Conservation (phyloP, 768 basidiomycete genomes). For the Obba rivulosa region DNA sequence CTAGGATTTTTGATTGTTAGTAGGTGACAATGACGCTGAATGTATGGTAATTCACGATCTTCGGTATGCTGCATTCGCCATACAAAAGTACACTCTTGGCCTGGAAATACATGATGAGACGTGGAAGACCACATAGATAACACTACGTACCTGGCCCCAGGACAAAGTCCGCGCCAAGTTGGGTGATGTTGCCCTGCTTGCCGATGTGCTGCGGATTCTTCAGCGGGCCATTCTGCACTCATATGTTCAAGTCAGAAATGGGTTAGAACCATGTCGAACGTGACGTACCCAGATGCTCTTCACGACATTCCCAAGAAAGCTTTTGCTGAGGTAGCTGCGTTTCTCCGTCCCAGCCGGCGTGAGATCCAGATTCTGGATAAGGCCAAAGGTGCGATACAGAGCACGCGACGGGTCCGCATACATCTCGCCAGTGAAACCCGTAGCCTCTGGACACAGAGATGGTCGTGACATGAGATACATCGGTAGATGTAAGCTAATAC, state of each 20-base stretch:
- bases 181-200: conserved; percentile 56
- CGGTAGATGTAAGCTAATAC: too few relatives aligned
- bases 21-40: not conserved
- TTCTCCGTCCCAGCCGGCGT: conserved; percentile 42
- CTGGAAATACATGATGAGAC: conserved; percentile 18
- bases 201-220: conserved; percentile 44
- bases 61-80: conserved; percentile 58
- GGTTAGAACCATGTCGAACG: not conserved
- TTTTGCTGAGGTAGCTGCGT: conserved; percentile 39
- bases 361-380: conserved; percentile 41
- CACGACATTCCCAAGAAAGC: conserved; percentile 26
- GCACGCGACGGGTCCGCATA: conserved; percentile 62
- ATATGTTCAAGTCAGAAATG: not conserved
- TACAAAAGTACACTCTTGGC: conserved; percentile 43
- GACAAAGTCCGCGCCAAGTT: conserved; percentile 61
- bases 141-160: conserved; percentile 45
- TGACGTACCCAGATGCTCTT: conserved; percentile 40
- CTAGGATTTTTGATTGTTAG: conserved; percentile 19
- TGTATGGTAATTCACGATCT: conserved; percentile 35
- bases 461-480: not conserved
- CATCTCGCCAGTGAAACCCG: conserved; percentile 41
- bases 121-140: not conserved
- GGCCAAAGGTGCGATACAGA: conserved; percentile 56
- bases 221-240: conserved; percentile 20
- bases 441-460: conserved; percentile 30